Evolutionary conservation across 176 grass and related monocot genomes (phyloP), one percentile per base, ranked within the genome.

Genomic region (Aegilops bicornis): DNA sequence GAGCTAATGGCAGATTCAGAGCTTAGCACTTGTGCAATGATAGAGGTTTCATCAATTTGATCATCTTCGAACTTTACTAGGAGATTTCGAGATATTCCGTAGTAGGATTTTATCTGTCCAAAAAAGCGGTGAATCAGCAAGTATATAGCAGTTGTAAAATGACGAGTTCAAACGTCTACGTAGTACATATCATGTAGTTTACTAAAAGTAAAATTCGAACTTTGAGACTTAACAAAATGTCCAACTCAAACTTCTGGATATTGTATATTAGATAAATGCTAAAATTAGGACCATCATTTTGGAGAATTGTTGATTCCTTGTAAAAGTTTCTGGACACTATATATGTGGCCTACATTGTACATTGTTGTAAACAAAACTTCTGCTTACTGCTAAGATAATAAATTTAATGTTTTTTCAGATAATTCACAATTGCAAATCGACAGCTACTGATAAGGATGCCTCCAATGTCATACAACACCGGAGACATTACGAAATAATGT

Each of bases 11-110:
- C 90, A 83, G 97, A 88, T 91, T 94, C 90, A 1, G 94, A 94
- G 79, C 92, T 96, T 76, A 98, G 73, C 61, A 98, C 87, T 96
- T 96, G 94, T 50, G 90, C 92, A 56, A 96, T 82, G 27, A 64
- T 96, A 36, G 92, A 81, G 22, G 97, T 98, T 88, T 98, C 97
- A 86, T 98, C 97, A 33, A 98, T 98, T 78, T 85, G 88, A 87
- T 98, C 97, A 76, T 98, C 94, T 82, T 98, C 91, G 24, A 98
- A 98, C 80, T 98, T 98, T 84, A 98, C 86, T 36, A 98, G 77
- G 85, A 98, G 94, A 68, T 98, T 98, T 64, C 89, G 92, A 66
- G 94, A 98, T 88, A 98, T 73, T 76, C 97, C 97, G 79, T 96
- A 98, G 80, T 96, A 98, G 20, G 94, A 94, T 87, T 90, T 98